Percentiles rank a stretch among this genome's conserved stretches.
Evolutionary conservation across 129 eudicot species (phyloP).

Genomic region (Escallonia herrerae): DNA sequence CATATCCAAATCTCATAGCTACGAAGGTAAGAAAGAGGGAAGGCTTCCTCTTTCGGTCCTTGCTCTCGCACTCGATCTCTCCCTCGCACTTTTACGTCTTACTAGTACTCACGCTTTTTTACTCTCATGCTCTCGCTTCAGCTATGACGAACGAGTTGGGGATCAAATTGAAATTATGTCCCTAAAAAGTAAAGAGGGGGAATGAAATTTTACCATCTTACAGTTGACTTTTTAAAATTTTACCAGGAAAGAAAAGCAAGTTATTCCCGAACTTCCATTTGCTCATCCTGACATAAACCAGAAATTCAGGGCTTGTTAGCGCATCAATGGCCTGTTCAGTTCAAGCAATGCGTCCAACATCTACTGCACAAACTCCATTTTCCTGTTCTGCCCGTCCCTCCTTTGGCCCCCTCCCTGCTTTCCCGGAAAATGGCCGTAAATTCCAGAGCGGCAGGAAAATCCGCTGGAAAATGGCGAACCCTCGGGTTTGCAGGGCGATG

Average conservation of each 20-base stretch:
- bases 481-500: constrained; percentile 47
- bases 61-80: too few relatives aligned
- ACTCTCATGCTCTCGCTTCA: too few relatives aligned
- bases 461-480: constrained; percentile 12
- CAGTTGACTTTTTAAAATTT: too few relatives aligned
- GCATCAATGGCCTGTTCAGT: constrained; percentile 21
- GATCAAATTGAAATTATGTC: too few relatives aligned
- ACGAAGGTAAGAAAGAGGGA: too few relatives aligned
- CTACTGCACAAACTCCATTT: constrained; percentile 14
- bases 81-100: too few relatives aligned
- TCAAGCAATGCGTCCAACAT: constrained; percentile 2
- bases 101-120: too few relatives aligned
- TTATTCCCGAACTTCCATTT: background rate
- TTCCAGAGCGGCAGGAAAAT: constrained; percentile 1
- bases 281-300: background rate
- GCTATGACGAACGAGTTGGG: too few relatives aligned
- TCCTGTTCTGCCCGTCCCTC: constrained; percentile 20
- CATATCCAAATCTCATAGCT: too few relatives aligned
- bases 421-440: constrained; percentile 20
- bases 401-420: constrained; percentile 17
- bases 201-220: too few relatives aligned
- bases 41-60: too few relatives aligned
- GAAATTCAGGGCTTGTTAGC: background rate
- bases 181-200: too few relatives aligned
- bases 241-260: background rate